Conservation (phyloP, 1,284 basidiomycete species). For the Inonotus obliquus region DNA sequence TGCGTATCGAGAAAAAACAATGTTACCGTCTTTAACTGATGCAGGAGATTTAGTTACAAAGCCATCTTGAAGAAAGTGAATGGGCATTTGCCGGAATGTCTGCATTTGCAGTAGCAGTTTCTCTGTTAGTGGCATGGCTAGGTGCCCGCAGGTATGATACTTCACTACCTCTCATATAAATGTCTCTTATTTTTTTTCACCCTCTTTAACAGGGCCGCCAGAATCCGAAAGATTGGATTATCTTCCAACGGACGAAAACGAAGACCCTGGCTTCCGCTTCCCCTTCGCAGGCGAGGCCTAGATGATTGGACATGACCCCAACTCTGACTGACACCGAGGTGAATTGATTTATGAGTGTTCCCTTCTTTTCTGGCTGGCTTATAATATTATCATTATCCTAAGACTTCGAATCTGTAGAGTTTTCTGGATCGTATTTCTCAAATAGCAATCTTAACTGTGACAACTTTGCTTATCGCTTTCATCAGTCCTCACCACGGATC, state of each 20-base stretch:
- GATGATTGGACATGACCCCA: slow-evolving; percentile 19
- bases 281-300: slow-evolving; percentile 43
- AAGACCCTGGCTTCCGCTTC: slow-evolving; percentile 51
- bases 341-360: slow-evolving; percentile 7
- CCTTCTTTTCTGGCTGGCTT: slow-evolving; percentile 1
- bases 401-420: not conserved
- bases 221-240: slow-evolving; percentile 48
- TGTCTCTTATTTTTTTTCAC: not conserved
- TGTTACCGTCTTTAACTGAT: slow-evolving; percentile 10
- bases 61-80: slow-evolving; percentile 61
- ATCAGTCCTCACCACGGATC: not conserved
- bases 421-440: not conserved
- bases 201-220: slow-evolving; percentile 34
- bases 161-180: not conserved
- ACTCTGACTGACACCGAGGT: not conserved
- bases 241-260: slow-evolving; percentile 31
- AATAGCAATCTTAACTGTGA: not conserved
- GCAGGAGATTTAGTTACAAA: slow-evolving; percentile 48
- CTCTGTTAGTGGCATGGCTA: slow-evolving; percentile 50
- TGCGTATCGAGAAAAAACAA: slow-evolving; percentile 37
- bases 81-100: slow-evolving; percentile 67
- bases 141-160: slow-evolving; percentile 55
- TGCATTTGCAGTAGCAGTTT: slow-evolving; percentile 47
- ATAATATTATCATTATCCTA: not conserved
- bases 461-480: not conserved